These are phyloP conservation scores for Asterochloris sp. DNA, from an alignment of 139 green algal genomes.

Conservation along the genomic window DNA sequence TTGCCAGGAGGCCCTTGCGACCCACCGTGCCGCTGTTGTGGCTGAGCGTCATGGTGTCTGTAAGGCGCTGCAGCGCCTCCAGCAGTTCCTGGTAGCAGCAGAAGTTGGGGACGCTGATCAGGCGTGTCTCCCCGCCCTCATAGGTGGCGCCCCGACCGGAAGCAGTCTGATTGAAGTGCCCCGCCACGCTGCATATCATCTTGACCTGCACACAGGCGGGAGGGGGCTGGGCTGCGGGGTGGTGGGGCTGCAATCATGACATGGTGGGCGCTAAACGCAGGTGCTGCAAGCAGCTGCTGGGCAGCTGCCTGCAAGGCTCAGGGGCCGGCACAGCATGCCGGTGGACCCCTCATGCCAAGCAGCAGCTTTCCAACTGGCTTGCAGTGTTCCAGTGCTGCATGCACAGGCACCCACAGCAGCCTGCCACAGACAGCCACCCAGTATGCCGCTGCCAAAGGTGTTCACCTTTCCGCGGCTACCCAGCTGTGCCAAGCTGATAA, in stretches of 20 bases:
- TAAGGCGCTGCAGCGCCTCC: constrained; percentile 33
- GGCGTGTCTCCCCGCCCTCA: constrained; percentile 64
- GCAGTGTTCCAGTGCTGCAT: no score
- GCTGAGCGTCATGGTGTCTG: constrained; percentile 10
- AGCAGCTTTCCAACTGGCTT: no score
- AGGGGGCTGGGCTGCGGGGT: not conserved
- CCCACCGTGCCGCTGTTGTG: constrained; percentile 2
- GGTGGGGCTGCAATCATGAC: constrained; percentile 30
- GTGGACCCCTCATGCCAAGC: no score
- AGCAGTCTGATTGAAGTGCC: constrained; percentile 23
- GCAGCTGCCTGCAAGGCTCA: no score
- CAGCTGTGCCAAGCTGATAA: no score
- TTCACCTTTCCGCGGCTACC: no score
- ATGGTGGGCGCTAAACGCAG: not conserved
- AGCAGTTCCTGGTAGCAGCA: constrained; percentile 25
- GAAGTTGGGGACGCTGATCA: constrained; percentile 42
- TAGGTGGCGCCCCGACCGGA: constrained; percentile 30
- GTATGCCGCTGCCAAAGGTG: no score
- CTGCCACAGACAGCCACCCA: constrained; percentile 2
- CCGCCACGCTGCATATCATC: constrained; percentile 37
- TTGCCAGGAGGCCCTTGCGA: no score
- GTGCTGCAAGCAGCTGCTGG: no score
- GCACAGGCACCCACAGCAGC: no score
- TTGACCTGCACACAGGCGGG: constrained; percentile 29
- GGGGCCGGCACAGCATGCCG: no score